phyloP scores from a whole-genome alignment of 305 asterid species.

The Fraxinus angustifolia region DNA sequence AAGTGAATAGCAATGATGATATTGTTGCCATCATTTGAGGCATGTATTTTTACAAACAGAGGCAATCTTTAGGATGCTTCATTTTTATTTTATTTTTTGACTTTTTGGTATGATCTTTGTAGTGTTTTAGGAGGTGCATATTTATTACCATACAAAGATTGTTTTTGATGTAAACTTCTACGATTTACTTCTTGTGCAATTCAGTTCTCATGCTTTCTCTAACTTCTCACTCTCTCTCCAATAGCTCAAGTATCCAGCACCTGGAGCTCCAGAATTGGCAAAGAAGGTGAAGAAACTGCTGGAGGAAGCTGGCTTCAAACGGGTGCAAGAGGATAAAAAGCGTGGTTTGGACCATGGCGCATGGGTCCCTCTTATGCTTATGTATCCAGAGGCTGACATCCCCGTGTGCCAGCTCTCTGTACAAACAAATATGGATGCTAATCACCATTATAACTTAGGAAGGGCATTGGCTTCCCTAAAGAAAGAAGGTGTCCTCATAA shows the following conservation, averaged over 20 bases:
- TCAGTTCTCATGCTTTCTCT: not conserved
- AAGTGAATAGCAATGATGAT: not conserved
- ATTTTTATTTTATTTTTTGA: not conserved
- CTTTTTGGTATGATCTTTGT: not conserved
- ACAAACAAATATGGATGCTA: conserved; percentile 58
- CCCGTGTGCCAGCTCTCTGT: conserved; percentile 89
- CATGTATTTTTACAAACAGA: not conserved
- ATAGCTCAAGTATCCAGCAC: conserved; percentile 79
- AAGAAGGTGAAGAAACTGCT: conserved; percentile 56
- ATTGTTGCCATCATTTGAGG: not conserved
- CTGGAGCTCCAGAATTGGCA: conserved; percentile 76
- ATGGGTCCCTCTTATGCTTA: conserved; percentile 85
- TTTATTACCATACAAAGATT: not conserved
- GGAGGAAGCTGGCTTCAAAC: conserved; percentile 45
- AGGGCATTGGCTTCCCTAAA: conserved; percentile 66
- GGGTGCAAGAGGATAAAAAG: conserved; percentile 50
- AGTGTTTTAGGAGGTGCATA: not conserved
- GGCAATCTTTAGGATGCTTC: not conserved
- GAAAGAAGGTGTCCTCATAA: conserved; percentile 71
- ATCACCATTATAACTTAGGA: conserved; percentile 70
- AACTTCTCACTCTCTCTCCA: not conserved
- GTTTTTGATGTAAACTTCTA: not conserved
- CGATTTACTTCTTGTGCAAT: not conserved
- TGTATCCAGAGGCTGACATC: conserved; percentile 82
- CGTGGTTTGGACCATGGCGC: conserved; percentile 94